Base-by-base conservation (phyloP, 1,139 yeast genomes). In the Suhomyces bribrorum region DNA sequence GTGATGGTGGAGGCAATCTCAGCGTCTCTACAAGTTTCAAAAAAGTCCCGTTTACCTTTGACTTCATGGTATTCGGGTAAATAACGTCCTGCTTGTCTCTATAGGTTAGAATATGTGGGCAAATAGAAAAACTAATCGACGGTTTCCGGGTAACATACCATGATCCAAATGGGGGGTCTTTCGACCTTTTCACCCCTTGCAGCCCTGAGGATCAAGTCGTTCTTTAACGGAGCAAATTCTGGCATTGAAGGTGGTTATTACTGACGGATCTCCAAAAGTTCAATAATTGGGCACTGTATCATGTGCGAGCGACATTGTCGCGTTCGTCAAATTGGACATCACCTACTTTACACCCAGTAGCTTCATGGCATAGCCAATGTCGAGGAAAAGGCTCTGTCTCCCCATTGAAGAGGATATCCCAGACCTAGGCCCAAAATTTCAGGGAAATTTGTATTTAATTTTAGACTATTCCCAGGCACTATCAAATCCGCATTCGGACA, bases 131-230 rank as follows among this genome's bases (percentile, higher is more conserved):
- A 11, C 11, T 5, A 24, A 13, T n/a, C 11, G 14, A n/a, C 23
- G 23, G 5, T n/a, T n/a, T n/a, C n/a, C n/a, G n/a, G 17, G 17
- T 7, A 8, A 64, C 80, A 44, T 64, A 77, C 82, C 98, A 92
- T 92, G 52, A 92, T 86, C 98, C 98, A 92, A 45, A 92, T 81
- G 17, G 98, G 98, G 1, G 98, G 97, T 60, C 98, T 81, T 65
- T 92, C 98, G 33, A 92, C 97, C 50, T 69, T 69, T 59, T 90
- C 96, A 36, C 77, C 77, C 50, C 72, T 68, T 15, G 98, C 97
- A 4, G 97, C 97, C 54, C 98, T 74, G 47, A 92, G 71, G 32
- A 92, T 83, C 56, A 90, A 75, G 59, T 92, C 97, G 66, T 92
- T 92, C 64, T 89, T 80, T 59, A 90, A 70, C 15, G 81, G 78